Base-by-base conservation (phyloP, 1,284 basidiomycete genomes). In the Malassezia pachydermatis region DNA sequence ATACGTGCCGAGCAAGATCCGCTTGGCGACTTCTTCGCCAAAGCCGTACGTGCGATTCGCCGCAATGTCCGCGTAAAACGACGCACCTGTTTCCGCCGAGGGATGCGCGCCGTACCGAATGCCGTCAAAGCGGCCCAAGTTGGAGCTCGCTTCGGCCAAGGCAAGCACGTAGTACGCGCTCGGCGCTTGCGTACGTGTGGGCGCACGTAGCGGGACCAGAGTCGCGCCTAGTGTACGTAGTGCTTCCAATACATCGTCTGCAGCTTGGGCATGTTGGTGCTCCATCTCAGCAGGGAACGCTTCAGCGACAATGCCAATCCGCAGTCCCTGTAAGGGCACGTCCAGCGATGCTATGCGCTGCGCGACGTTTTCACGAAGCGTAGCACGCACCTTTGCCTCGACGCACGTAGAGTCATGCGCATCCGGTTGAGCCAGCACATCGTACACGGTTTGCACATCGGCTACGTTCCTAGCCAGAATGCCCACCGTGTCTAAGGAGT, bases 121-220 rank as follows among this genome's bases (percentile, higher is more conserved):
- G 0, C 92, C 92, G 44, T 92, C 88, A 70, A 84, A 98, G 28
- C 88, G 77, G 1, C 86, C 88, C 32, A 98, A 76, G 66, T 94
- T 95, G 58, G 86, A 90, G 58, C 86, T 86, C 0, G 90, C 92
- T 68, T 98, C 94, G 0, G 94, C 89, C 53, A 82, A 86, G 0
- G 92, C 86, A 17, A 96, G 78, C 10, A 95, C 85, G 66, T 98
- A 98, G 76, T 98, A 98, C 4, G 89, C 86, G 44, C 88, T 86
- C 2, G 96, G 76, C 0, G 87, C 85, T 60, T 84, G 84, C 1
- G 74, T 75, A 0, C 86, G 86, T 2, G 79, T 78, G 0, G 88
- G 86, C 16, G 96, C 76, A 7, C 83, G 83, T 1, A 96, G 81
- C 0, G 86, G 78, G 0, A 81, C 73, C 16, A 95, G 63, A 0